Evolutionary conservation across 2,329 filamentous ascomycete genomes (phyloP).

Genomic region (Pseudogymnoascus sp.): DNA sequence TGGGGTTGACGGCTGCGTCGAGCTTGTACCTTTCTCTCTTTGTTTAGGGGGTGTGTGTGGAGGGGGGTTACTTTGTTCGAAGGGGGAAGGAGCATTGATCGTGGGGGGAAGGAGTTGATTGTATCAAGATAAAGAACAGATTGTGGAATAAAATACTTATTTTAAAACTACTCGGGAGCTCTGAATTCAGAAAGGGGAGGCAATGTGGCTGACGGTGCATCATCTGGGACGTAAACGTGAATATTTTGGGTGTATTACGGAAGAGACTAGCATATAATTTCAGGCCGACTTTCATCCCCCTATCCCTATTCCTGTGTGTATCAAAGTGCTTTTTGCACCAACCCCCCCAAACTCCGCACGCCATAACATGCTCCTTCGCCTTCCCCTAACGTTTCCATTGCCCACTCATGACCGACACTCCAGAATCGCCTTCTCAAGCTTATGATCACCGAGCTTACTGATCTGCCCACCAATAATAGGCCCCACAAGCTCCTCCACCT

Average conservation of each 20-base stretch:
- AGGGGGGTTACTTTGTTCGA: not conserved
- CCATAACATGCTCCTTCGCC: not conserved
- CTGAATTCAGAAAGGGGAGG: not conserved
- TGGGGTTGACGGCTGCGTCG: slow-evolving; percentile 49
- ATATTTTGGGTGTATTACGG: slow-evolving; percentile 2
- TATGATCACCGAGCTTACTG: slow-evolving; percentile 22
- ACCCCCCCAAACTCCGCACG: not conserved
- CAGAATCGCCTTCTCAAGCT: slow-evolving; percentile 28
- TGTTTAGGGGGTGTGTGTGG: slow-evolving; percentile 16
- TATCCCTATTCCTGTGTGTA: not conserved
- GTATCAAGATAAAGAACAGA: slow-evolving; percentile 13
- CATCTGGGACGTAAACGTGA: not conserved
- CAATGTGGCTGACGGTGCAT: not conserved
- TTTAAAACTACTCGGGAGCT: not conserved
- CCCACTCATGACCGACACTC: slow-evolving; percentile 14
- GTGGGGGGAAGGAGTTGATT: slow-evolving; percentile 6
- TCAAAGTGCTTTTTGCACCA: slow-evolving; percentile 8
- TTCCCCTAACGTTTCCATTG: not conserved
- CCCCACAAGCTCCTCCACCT: slow-evolving; percentile 29
- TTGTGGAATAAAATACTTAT: slow-evolving; percentile 11
- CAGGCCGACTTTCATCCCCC: not conserved
- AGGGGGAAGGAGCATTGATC: not conserved
- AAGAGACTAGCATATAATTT: not conserved
- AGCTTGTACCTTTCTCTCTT: slow-evolving; percentile 33
- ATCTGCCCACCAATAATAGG: slow-evolving; percentile 26